Conservation (phyloP, 768 basidiomycete genomes). For the Amanita subjunquillea region DNA sequence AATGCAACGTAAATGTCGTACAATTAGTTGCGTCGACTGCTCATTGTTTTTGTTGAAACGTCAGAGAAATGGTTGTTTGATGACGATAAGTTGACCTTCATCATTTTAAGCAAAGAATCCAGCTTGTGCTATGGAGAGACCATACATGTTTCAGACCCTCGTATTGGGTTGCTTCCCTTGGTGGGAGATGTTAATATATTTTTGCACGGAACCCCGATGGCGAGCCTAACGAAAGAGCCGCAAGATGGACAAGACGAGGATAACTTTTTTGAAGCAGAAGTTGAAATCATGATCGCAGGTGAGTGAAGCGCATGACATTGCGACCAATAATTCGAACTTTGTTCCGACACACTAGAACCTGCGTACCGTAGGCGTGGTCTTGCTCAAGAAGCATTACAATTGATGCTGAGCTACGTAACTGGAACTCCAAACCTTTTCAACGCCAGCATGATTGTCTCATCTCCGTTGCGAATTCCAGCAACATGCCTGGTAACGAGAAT, state of each 20-base stretch:
- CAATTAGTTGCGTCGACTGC: conserved; percentile 8
- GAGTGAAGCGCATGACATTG: conserved; percentile 7
- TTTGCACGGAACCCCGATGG: conserved; percentile 38
- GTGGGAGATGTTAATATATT: conserved; percentile 92
- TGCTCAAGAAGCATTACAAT: conserved; percentile 50
- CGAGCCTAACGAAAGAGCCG: background rate
- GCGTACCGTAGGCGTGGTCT: conserved; percentile 60
- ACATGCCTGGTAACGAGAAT: conserved; percentile 59
- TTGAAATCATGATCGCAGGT: conserved; percentile 93
- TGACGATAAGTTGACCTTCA: conserved; percentile 88
- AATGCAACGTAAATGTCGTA: conserved; percentile 62
- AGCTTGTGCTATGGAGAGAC: background rate
- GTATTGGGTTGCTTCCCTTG: conserved; percentile 42
- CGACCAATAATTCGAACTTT: background rate
- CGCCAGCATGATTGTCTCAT: conserved; percentile 12
- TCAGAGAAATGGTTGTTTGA: conserved; percentile 81
- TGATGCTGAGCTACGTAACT: conserved; percentile 64
- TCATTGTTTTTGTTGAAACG: background rate
- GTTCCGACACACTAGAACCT: conserved; percentile 32
- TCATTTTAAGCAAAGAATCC: conserved; percentile 46
- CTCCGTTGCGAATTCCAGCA: conserved; percentile 33
- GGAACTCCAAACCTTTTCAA: conserved; percentile 21
- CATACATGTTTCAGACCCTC: conserved; percentile 23
- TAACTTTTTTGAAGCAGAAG: conserved; percentile 63
- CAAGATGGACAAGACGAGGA: conserved; percentile 22